Evolutionary conservation across 2,329 filamentous ascomycete genomes (phyloP), one percentile per base, ranked within the genome.

Genomic region (Sporothrix inflata): DNA sequence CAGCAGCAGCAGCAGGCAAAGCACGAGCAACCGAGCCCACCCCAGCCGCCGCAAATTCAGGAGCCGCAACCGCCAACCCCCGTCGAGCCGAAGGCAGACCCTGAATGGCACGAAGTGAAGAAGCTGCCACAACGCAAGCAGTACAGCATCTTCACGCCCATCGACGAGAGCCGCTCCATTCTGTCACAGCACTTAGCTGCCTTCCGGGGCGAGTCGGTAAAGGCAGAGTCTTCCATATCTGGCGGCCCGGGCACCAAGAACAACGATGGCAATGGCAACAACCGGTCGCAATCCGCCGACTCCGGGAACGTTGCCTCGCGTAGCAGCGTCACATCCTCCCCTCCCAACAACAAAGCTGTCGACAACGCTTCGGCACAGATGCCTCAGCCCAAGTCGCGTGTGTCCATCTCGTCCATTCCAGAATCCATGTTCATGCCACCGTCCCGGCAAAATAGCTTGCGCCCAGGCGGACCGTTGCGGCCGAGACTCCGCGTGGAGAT

Each of bases 71-170:
- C 86, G 42, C 82, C 88, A 76, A 79, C 85, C 79, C 83, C 89
- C 71, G 80, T 85, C 71, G 69, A 74, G 30, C 72, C 4, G 73
- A 73, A 65, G 11, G 73, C 74, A 2, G 5, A 72, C 0, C 49
- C 69, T 3, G 74, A 75, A n/a, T 74, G 71, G 86, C 86, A 74
- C 11, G 84, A 84, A 21, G 86, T 89, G 74, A 88, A 88, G 80
- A 89, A 88, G 76, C 83, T 92, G 75, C 90, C 91, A 1, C 92
- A 91, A 77, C 90, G 92, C 45, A 94, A 94, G 80, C 91, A 91
- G 27, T 91, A 94, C 79, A 98, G 94, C 80, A 98, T 99, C 73
- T 98, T 98, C 79, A 99, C 96, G 0, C 96, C 96, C 0, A 97
- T 99, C 74, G 96, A 98, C 77, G 94, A 97, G 79, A 94, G 92